Base-by-base conservation (phyloP, 1,284 basidiomycete genomes). In the Polyporus tsugae region DNA sequence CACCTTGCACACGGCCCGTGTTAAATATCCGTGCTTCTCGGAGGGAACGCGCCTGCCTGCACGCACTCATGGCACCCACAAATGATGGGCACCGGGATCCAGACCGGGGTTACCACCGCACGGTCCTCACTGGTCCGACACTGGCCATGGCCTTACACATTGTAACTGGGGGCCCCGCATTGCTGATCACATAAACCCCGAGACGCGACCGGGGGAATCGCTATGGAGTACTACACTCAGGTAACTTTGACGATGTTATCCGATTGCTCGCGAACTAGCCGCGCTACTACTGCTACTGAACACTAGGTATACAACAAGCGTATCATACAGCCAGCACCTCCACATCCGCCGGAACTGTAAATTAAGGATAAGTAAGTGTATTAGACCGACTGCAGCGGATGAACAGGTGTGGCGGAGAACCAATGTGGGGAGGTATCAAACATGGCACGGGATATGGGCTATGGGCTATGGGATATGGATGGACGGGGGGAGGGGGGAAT, bases 351-450 rank as follows among this genome's bases (percentile, higher is more conserved):
- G 52, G 52, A 22, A 55, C 22, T 6, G 52, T 55, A 55, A 33
- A 19, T 55, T 55, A 55, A 17, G 29, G 33, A 55, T 55, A 55
- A 55, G 52, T 52, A 52, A 52, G 10, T 22, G 46, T 29, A 55
- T 55, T 55, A 55, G 52, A 11, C 52, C 52, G 52, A 55, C 52
- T 35, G 13, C 52, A 29, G 33, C 52, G 29, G 52, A 55, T 17
- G 33, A 35, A 29, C 52, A 55, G 52, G 52, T 55, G 52, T 55
- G 52, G 33, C 52, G 15, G 33, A 35, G 29, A 35, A 9, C 52
- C 52, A 55, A 13, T 10, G 39, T 13, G 39, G 13, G 39, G 13
- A 7, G 33, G 29, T 19, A 55, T 29, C 46, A 52, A 22, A 17
- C 41, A 22, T 25, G 25, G 13, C 22, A 52, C 15, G n/a, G 46